A percentile compares a stretch with the other conserved stretches of the same genome.
Conservation (phyloP, 1,284 basidiomycete species). For the Sanghuangporus weigelae region DNA sequence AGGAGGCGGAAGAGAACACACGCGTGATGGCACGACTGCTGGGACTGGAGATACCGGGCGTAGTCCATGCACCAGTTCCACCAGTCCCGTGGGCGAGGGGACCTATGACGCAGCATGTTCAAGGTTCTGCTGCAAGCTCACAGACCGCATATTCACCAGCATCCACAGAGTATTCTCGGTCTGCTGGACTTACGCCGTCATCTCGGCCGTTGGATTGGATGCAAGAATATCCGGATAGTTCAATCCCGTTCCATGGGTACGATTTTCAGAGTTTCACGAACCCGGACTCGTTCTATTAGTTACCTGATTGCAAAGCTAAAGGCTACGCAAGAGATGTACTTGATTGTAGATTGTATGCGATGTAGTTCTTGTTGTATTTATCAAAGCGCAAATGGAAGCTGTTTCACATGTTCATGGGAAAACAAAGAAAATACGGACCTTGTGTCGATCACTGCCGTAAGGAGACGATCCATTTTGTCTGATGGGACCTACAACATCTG, state of each 20-base stretch:
- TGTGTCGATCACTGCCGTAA: constrained; percentile 20
- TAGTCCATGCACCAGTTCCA: not conserved
- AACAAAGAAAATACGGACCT: constrained; percentile 10
- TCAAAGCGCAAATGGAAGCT: not conserved
- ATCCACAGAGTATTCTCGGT: not conserved
- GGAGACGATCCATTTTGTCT: not conserved
- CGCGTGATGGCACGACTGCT: constrained; percentile 14
- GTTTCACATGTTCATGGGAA: not conserved
- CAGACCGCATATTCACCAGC: not conserved
- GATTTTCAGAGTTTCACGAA: constrained; percentile 17
- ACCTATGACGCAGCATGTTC: not conserved
- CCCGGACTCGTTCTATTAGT: constrained; percentile 7
- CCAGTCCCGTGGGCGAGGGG: not conserved
- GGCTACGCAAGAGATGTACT: too few relatives aligned
- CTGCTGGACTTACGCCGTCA: not conserved
- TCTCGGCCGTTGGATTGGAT: not conserved
- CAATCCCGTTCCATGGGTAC: constrained; percentile 9
- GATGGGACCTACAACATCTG: not conserved
- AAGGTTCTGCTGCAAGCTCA: not conserved
- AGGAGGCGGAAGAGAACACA: constrained; percentile 5
- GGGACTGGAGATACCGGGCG: constrained; percentile 12
- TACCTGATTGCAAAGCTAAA: not conserved
- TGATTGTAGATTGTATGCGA: too few relatives aligned
- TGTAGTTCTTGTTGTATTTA: too few relatives aligned
- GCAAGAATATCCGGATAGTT: not conserved